Conservation (phyloP, 1,284 basidiomycete species). For the Microbotryomycetes sp. region DNA sequence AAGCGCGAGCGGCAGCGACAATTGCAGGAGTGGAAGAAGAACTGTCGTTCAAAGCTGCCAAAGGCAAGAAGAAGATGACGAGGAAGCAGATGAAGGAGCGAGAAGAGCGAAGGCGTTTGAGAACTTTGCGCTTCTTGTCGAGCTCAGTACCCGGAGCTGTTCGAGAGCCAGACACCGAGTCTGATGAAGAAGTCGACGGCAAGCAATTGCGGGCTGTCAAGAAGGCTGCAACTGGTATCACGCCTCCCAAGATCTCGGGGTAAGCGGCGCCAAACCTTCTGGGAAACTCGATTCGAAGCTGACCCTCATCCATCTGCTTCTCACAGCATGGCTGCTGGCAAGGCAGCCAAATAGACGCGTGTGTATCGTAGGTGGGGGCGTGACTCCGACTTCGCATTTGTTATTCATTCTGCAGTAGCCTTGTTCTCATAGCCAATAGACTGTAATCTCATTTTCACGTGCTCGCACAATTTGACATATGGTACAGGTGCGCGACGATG, state of each 20-base stretch:
- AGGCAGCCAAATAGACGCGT: too few species aligned
- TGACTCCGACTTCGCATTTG: too few species aligned
- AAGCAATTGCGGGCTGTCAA: conserved; percentile 1
- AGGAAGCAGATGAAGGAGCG: conserved; percentile 76
- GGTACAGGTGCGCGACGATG: too few species aligned
- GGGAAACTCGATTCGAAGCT: too few species aligned
- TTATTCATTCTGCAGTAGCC: too few species aligned
- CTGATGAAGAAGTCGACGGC: conserved; percentile 22
- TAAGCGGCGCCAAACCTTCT: too few species aligned
- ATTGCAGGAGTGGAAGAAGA: conserved; percentile 21
- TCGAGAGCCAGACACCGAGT: conserved; percentile 43
- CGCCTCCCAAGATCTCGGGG: background rate
- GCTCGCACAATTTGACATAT: too few species aligned
- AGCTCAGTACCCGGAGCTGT: conserved; percentile 55
- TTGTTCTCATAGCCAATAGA: too few species aligned
- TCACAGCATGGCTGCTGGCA: too few species aligned
- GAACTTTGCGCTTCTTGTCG: conserved; percentile 77
- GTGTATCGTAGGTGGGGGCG: too few species aligned
- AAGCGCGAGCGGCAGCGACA: conserved; percentile 36
- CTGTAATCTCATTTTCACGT: too few species aligned
- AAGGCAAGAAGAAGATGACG: conserved; percentile 86
- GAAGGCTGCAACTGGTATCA: background rate
- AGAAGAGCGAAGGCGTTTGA: conserved; percentile 41
- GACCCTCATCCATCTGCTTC: too few species aligned
- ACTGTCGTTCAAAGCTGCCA: conserved; percentile 44